Conservation (phyloP, 1,284 basidiomycete species). For the Cystobasidium sp. region DNA sequence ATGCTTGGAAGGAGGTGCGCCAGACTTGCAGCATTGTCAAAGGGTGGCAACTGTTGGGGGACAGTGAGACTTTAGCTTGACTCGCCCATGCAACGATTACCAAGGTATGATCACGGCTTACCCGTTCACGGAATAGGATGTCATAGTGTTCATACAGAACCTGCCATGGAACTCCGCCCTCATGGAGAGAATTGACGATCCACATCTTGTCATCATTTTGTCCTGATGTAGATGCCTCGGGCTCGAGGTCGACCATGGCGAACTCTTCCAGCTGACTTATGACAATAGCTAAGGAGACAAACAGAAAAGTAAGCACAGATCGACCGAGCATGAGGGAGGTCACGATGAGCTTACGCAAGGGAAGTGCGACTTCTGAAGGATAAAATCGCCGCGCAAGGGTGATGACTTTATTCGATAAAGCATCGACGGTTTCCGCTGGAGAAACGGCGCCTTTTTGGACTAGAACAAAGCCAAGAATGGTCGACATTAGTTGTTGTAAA, state of each 20-base stretch:
- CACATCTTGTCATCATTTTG: slow-evolving; percentile 68
- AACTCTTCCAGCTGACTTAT: slow-evolving; percentile 72
- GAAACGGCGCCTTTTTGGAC: slow-evolving; percentile 13
- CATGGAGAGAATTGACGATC: slow-evolving; percentile 74
- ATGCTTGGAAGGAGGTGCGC: slow-evolving; percentile 77
- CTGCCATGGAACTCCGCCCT: slow-evolving; percentile 74
- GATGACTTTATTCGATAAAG: slow-evolving; percentile 68
- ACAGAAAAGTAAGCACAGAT: not conserved
- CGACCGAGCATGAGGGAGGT: too few relatives aligned
- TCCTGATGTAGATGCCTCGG: not conserved
- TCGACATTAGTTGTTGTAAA: not conserved
- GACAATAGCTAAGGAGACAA: slow-evolving; percentile 65
- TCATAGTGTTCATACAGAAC: slow-evolving; percentile 83
- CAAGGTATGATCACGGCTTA: slow-evolving; percentile 56
- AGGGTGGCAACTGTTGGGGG: slow-evolving; percentile 70
- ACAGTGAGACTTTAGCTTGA: not conserved
- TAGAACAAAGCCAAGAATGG: not conserved
- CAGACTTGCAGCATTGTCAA: slow-evolving; percentile 75
- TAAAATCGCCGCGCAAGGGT: slow-evolving; percentile 81
- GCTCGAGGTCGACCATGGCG: slow-evolving; percentile 62
- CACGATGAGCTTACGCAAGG: slow-evolving; percentile 66
- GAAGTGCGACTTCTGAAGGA: slow-evolving; percentile 87
- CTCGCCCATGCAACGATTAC: too few relatives aligned
- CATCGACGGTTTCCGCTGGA: slow-evolving; percentile 61
- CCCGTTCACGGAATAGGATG: slow-evolving; percentile 84